Conservation (phyloP, 1,284 basidiomycete genomes). For the Leccinum pachyderme region DNA sequence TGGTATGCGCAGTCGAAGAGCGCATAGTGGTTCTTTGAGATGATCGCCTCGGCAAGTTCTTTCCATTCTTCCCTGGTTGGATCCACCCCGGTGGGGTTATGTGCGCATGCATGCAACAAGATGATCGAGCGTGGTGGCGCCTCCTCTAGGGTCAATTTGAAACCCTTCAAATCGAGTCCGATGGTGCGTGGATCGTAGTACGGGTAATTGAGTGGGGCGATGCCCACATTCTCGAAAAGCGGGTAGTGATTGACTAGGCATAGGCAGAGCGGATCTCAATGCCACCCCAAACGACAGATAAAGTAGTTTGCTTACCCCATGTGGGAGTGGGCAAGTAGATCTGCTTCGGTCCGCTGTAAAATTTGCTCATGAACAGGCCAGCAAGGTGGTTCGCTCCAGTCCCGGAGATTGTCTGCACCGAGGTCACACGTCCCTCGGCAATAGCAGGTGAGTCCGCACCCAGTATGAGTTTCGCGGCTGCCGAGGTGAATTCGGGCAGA, state of each 20-base stretch:
- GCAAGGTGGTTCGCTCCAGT: constrained; percentile 96
- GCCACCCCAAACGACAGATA: not conserved
- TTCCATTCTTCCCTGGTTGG: constrained; percentile 90
- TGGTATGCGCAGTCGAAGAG: constrained; percentile 98
- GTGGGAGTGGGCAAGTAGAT: constrained; percentile 81
- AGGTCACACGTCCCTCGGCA: constrained; percentile 66
- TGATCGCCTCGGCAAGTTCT: constrained; percentile 73
- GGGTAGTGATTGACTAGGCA: constrained; percentile 83
- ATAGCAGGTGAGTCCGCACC: constrained; percentile 74
- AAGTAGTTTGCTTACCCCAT: constrained; percentile 62
- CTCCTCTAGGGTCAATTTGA: constrained; percentile 62
- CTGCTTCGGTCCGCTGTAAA: constrained; percentile 72
- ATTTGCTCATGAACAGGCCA: constrained; percentile 83
- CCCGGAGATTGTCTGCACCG: constrained; percentile 91
- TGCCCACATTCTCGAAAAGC: constrained; percentile 83
- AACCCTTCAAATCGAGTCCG: constrained; percentile 79
- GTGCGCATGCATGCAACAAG: constrained; percentile 91
- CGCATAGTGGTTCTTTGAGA: constrained; percentile 78
- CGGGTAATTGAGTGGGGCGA: constrained; percentile 78
- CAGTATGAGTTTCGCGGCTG: constrained; percentile 82
- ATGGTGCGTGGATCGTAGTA: constrained; percentile 93
- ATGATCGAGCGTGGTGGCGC: constrained; percentile 81
- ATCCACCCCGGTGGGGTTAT: constrained; percentile 96
- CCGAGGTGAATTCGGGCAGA: constrained; percentile 75
- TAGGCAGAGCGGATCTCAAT: constrained; percentile 5